Conservation (phyloP, 192 early-diverging fungal species). For the Tieghemiomyces parasiticus region DNA sequence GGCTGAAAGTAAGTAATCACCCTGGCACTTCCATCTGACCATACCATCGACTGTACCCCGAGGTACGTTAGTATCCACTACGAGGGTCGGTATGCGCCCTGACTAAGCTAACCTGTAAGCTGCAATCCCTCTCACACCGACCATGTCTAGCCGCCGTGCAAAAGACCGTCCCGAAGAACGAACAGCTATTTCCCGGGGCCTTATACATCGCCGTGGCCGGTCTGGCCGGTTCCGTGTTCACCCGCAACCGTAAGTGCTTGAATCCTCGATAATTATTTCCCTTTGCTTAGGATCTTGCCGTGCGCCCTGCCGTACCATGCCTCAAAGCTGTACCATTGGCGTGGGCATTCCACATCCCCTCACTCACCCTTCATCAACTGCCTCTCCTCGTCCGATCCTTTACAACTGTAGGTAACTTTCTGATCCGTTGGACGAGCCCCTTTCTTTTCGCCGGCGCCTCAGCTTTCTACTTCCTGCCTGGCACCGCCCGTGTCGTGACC, state of each 20-base stretch:
- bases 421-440: constrained; percentile 23
- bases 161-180: constrained; percentile 21
- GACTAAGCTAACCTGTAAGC: too few relatives aligned
- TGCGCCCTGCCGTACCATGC: too few relatives aligned
- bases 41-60: too few relatives aligned
- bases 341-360: too few relatives aligned
- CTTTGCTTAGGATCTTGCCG: too few relatives aligned
- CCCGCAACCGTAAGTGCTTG: constrained; percentile 12
- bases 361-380: neutral
- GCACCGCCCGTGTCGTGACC: constrained; percentile 15
- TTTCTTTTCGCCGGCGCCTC: constrained; percentile 22
- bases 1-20: constrained; percentile 7
- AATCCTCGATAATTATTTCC: too few relatives aligned
- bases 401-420: constrained; percentile 14
- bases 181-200: constrained; percentile 20
- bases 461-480: constrained; percentile 21
- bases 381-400: neutral
- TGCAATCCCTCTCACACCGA: too few relatives aligned
- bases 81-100: too few relatives aligned
- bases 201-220: constrained; percentile 26
- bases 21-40: too few relatives aligned
- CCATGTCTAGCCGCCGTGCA: neutral
- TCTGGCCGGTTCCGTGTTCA: constrained; percentile 29
- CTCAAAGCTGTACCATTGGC: too few relatives aligned
- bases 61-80: too few relatives aligned